Percentiles rank a stretch among this genome's conserved stretches.
These are phyloP conservation scores for Thalassiosira allenii DNA, from an alignment of 352 stramenopile genomes.

Conservation along the genomic window DNA sequence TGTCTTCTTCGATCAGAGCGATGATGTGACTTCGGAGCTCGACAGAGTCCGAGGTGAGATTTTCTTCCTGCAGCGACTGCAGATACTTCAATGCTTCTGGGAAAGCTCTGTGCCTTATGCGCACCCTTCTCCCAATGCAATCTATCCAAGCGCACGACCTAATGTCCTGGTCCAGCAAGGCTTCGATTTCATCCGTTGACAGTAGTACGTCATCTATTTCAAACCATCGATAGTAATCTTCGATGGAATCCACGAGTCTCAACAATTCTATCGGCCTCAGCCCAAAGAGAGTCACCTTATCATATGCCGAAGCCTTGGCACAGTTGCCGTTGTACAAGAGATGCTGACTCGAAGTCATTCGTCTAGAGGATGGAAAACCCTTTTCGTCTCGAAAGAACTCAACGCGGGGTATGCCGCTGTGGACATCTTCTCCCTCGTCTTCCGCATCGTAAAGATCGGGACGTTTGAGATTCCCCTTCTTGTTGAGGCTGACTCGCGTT, in stretches of 20 bases:
- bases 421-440: too few relatives aligned
- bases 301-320: neutral
- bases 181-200: neutral
- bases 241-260: neutral
- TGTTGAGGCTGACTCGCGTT: conserved; percentile 11
- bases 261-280: conserved; percentile 11
- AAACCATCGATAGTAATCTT: conserved; percentile 39
- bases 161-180: conserved; percentile 4
- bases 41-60: too few relatives aligned
- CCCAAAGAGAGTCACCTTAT: conserved; percentile 13
- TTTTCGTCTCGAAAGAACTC: too few relatives aligned
- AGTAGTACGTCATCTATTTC: conserved; percentile 9
- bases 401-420: too few relatives aligned
- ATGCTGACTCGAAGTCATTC: neutral
- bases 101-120: neutral
- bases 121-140: conserved; percentile 9
- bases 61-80: neutral
- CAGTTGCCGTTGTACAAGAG: neutral
- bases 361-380: too few relatives aligned
- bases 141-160: conserved; percentile 30
- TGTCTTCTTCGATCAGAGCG: too few relatives aligned
- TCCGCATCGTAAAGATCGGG: too few relatives aligned
- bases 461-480: conserved; percentile 7
- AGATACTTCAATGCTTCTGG: neutral
- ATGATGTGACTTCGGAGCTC: too few relatives aligned